phyloP scores from a whole-genome alignment of 140 eudicot genomes.

The Anethum foeniculum region DNA sequence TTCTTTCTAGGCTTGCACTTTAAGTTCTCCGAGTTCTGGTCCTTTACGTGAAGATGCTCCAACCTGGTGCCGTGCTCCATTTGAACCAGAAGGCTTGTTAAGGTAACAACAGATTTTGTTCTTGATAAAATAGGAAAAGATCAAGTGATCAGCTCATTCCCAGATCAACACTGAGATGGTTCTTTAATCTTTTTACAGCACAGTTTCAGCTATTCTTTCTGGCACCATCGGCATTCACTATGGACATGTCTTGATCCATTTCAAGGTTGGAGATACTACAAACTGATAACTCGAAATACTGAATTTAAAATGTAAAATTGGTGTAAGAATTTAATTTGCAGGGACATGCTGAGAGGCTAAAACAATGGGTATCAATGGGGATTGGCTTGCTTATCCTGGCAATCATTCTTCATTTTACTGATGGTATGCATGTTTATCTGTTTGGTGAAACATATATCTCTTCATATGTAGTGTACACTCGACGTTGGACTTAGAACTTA shows the following conservation, averaged over 20 bases:
- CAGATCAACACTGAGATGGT: neutral
- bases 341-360: constrained; percentile 91
- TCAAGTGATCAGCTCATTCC: neutral
- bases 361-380: constrained; percentile 87
- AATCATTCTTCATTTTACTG: constrained; percentile 73
- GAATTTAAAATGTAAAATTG: neutral
- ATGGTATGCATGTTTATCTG: constrained; percentile 35
- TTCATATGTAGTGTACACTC: neutral
- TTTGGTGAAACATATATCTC: neutral
- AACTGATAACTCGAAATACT: neutral
- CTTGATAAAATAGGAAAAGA: neutral
- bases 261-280: constrained; percentile 32
- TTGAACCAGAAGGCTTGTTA: constrained; percentile 73
- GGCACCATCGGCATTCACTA: constrained; percentile 86
- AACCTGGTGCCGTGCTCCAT: constrained; percentile 80
- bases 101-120: neutral
- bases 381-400: constrained; percentile 52
- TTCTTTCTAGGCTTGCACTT: constrained; percentile 61
- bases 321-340: constrained; percentile 5
- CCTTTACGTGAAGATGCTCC: constrained; percentile 64
- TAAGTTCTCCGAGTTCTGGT: constrained; percentile 54
- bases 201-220: constrained; percentile 80
- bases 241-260: constrained; percentile 86
- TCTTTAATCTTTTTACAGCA: constrained; percentile 17
- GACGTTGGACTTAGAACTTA: neutral